Conservation (phyloP, 257 asterid genomes). For the Nyctanthes arbortristis region DNA sequence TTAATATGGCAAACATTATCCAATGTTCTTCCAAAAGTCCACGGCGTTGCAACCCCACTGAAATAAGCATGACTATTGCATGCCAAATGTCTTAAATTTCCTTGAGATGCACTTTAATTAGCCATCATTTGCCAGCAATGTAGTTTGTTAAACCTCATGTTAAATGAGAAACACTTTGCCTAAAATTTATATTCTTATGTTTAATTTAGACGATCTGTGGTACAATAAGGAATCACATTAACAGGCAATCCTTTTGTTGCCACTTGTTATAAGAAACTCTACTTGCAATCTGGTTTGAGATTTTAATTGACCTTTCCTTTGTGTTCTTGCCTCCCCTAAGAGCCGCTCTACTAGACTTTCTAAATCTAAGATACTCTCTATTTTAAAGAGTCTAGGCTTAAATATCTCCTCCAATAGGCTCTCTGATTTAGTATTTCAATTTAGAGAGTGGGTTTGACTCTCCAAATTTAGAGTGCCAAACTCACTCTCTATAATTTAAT, state of each 20-base stretch:
- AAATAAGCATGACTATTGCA: neutral
- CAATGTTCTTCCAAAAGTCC: neutral
- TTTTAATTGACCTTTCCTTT: neutral
- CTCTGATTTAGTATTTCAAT: too few relatives aligned
- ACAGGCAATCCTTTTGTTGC: neutral
- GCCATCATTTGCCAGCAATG: neutral
- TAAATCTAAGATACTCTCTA: too few relatives aligned
- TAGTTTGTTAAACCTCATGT: neutral
- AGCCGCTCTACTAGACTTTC: too few relatives aligned
- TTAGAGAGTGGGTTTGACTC: too few relatives aligned
- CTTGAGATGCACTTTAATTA: neutral
- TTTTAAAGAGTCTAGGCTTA: too few relatives aligned
- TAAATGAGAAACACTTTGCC: neutral
- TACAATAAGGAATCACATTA: neutral
- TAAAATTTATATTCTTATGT: neutral
- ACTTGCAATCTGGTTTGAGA: neutral
- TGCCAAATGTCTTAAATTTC: slow-evolving; percentile 6
- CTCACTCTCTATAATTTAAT: too few relatives aligned
- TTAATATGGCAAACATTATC: neutral
- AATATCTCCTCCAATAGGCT: too few relatives aligned
- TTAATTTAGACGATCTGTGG: too few relatives aligned
- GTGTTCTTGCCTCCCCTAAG: neutral
- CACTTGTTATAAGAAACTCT: neutral
- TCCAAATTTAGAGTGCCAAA: too few relatives aligned
- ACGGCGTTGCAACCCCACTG: neutral